Percentiles rank a stretch among this genome's conserved stretches.
These are phyloP conservation scores for Ambrosiella cleistominuta DNA, from an alignment of 2,329 filamentous ascomycete species.

Conservation along the genomic window DNA sequence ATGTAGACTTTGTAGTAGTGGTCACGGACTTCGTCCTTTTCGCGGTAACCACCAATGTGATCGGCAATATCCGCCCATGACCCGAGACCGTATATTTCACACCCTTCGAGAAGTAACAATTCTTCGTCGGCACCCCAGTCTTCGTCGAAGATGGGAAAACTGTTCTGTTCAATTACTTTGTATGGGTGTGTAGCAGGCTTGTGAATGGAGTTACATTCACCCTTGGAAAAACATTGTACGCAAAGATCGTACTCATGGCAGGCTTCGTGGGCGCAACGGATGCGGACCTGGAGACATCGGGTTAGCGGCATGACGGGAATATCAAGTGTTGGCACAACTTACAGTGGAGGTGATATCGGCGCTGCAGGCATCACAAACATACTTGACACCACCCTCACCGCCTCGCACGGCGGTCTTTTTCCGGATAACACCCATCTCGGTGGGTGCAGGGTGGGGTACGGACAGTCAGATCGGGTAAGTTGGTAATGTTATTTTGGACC, in stretches of 20 bases:
- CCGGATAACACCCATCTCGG: conserved; percentile 73
- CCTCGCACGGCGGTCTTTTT: conserved; percentile 82
- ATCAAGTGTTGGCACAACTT: conserved; percentile 22
- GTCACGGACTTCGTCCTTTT: conserved; percentile 87
- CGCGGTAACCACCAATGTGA: conserved; percentile 87
- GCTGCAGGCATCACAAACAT: conserved; percentile 92
- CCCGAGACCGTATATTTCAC: conserved; percentile 87
- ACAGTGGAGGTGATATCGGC: conserved; percentile 95
- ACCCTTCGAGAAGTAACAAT: conserved; percentile 77
- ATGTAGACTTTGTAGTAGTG: conserved; percentile 86
- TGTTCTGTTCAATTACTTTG: conserved; percentile 94
- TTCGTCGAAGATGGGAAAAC: conserved; percentile 83
- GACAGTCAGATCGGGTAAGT: too few relatives aligned
- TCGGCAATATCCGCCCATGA: conserved; percentile 98
- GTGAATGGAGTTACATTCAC: conserved; percentile 64
- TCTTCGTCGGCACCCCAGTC: conserved; percentile 98
- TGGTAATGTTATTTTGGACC: neutral
- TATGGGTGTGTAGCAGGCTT: conserved; percentile 74
- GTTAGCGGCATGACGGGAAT: neutral
- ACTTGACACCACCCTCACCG: conserved; percentile 80
- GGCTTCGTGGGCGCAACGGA: conserved; percentile 65
- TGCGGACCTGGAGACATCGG: conserved; percentile 52
- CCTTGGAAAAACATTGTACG: conserved; percentile 81
- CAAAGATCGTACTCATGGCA: conserved; percentile 96
- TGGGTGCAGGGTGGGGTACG: neutral